Conservation (phyloP, 495 filamentous ascomycete species). For the Polyplosphaeria fusca region DNA sequence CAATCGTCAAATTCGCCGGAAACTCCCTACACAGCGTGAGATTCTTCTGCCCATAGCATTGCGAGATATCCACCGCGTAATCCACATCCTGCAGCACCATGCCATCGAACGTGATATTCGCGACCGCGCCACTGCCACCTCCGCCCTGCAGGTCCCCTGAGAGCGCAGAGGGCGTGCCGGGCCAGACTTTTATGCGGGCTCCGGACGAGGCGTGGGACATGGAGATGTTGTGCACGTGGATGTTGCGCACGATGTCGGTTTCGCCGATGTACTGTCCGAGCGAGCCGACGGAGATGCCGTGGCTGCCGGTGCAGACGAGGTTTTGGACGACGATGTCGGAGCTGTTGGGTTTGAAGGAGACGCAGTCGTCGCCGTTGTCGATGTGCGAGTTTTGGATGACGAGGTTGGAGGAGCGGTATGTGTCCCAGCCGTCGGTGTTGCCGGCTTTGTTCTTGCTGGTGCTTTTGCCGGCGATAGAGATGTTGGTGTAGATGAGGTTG, state of each 20-base stretch:
- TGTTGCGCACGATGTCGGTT: slow-evolving; percentile 63
- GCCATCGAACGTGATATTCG: slow-evolving; percentile 55
- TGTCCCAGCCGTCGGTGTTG: slow-evolving; percentile 65
- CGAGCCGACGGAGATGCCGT: slow-evolving; percentile 69
- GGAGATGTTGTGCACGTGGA: slow-evolving; percentile 58
- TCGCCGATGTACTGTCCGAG: slow-evolving; percentile 64
- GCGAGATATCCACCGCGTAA: slow-evolving; percentile 62
- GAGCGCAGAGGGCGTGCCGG: slow-evolving; percentile 48
- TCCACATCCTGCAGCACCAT: slow-evolving; percentile 58
- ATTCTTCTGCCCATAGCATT: slow-evolving; percentile 65
- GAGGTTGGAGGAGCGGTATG: slow-evolving; percentile 59
- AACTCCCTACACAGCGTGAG: slow-evolving; percentile 58
- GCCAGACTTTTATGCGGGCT: slow-evolving; percentile 71
- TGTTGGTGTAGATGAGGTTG: slow-evolving; percentile 63
- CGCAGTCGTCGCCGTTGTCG: slow-evolving; percentile 70
- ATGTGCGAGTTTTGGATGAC: slow-evolving; percentile 67
- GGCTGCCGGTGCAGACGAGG: slow-evolving; percentile 66
- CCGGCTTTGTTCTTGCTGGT: slow-evolving; percentile 53
- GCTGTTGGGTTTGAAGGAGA: slow-evolving; percentile 76
- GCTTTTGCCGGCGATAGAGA: slow-evolving; percentile 59
- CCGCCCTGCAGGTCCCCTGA: slow-evolving; percentile 58
- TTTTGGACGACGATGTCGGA: slow-evolving; percentile 72
- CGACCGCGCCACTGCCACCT: slow-evolving; percentile 54
- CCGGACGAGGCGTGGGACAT: slow-evolving; percentile 66
- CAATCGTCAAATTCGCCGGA: slow-evolving; percentile 58